Percentiles rank a stretch among this genome's conserved stretches.
Conservation (phyloP, 1,139 yeast genomes). For the Yamadazyma songkhlaensis region DNA sequence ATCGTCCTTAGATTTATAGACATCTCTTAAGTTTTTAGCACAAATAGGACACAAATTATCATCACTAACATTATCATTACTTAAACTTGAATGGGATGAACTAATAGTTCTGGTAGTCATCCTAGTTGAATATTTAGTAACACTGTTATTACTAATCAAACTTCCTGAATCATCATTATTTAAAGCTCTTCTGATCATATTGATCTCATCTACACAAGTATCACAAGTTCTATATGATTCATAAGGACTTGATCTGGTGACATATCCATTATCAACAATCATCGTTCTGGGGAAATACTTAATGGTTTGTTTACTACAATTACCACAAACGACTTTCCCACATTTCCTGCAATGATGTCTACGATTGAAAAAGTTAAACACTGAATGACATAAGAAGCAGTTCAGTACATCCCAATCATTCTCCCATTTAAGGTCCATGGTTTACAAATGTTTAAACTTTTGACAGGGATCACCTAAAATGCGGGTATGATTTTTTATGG, state of each 20-base stretch:
- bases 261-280: conserved; percentile 27
- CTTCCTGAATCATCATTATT: conserved; percentile 13
- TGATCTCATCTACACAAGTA: conserved; percentile 61
- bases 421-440: conserved; percentile 57
- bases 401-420: conserved; percentile 56
- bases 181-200: conserved; percentile 52
- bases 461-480: not conserved
- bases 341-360: conserved; percentile 92
- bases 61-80: conserved; percentile 26
- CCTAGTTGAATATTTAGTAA: conserved; percentile 24
- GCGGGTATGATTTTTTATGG: too few relatives aligned
- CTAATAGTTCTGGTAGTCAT: conserved; percentile 18
- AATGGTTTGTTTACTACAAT: conserved; percentile 53
- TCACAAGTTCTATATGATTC: conserved; percentile 65
- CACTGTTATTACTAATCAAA: conserved; percentile 11
- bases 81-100: conserved; percentile 14
- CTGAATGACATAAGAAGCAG: conserved; percentile 62
- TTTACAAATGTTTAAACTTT: too few relatives aligned
- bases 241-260: conserved; percentile 22
- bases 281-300: conserved; percentile 40
- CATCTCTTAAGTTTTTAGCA: conserved; percentile 48
- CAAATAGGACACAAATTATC: conserved; percentile 45
- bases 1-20: conserved; percentile 45
- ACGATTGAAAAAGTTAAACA: conserved; percentile 67
- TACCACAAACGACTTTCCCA: conserved; percentile 72